Conservation (phyloP, 306 rosid genomes). For the Cucumis cinereus region DNA sequence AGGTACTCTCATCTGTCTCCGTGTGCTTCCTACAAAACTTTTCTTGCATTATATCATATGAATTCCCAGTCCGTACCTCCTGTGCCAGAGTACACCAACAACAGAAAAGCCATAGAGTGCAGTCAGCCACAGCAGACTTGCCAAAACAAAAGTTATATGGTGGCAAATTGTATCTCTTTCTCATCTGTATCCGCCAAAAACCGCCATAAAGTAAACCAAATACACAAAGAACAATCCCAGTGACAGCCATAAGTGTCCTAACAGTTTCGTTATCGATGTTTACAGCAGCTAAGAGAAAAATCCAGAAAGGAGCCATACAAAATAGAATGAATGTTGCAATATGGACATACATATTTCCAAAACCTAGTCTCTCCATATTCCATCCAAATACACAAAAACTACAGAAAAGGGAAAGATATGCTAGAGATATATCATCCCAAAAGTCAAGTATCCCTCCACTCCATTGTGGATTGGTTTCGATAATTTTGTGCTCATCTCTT, state of each 20-base stretch:
- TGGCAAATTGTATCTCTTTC: slow-evolving; percentile 79
- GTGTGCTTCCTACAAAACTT: slow-evolving; percentile 25
- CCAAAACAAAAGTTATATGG: slow-evolving; percentile 66
- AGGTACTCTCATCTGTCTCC: slow-evolving; percentile 5
- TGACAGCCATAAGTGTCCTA: slow-evolving; percentile 37
- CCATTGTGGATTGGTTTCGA: slow-evolving; percentile 52
- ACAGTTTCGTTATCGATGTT: slow-evolving; percentile 58
- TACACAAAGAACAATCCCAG: slow-evolving; percentile 60
- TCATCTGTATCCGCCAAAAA: slow-evolving; percentile 96
- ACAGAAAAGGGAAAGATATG: slow-evolving; percentile 78
- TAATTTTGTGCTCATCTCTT: slow-evolving; percentile 23
- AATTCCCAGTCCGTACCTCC: slow-evolving; percentile 66
- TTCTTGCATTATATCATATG: slow-evolving; percentile 51
- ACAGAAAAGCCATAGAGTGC: slow-evolving; percentile 78
- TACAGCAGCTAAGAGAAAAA: slow-evolving; percentile 72
- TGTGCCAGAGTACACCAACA: slow-evolving; percentile 97
- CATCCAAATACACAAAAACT: slow-evolving; percentile 77
- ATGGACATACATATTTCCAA: slow-evolving; percentile 92
- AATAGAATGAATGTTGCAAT: slow-evolving; percentile 70
- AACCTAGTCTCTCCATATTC: slow-evolving; percentile 95
- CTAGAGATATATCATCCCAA: slow-evolving; percentile 66
- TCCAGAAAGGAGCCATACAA: slow-evolving; percentile 91
- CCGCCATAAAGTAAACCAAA: slow-evolving; percentile 93
- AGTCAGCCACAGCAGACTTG: slow-evolving; percentile 51
- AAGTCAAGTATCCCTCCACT: slow-evolving; percentile 78